Base-by-base conservation (phyloP, 352 stramenopile species). In the Phytophthora fragariae region DNA sequence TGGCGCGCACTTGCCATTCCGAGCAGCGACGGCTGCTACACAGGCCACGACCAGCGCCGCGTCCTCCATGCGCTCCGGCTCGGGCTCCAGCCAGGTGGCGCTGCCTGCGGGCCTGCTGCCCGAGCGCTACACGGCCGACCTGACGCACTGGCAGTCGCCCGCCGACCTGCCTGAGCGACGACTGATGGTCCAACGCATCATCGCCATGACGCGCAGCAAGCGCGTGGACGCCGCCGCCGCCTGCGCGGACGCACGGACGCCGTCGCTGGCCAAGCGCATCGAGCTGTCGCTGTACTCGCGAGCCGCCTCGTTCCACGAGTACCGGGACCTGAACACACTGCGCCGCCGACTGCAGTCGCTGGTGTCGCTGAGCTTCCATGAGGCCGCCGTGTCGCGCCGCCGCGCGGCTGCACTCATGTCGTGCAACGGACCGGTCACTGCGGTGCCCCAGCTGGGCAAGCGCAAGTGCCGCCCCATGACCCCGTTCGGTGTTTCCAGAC, bases 141-240 rank as follows among this genome's bases (percentile, higher is more conserved):
- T 96, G 41, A 78, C 88, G 9, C 89, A 94, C 62, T 96, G 89
- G 89, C 89, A 96, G 79, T 93, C 87, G n/a, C 85, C 87, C 9
- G 85, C 82, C 0, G 89, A 96, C 70, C 75, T 96, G 2, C 89
- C 89, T 0, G 89, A 96, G 65, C 87, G 89, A 0, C 73, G 89
- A 1, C 77, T 96, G 2, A 94, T 96, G 89, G 89, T 96, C 7
- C 89, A 96, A 72, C 86, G 89, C 33, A 96, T 96, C 73, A 96
- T 96, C 66, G 87, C 87, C 37, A 94, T 96, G 87, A 96, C 89
- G 3, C 80, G 85, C 53, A 89, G 81, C 68, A 92, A 92, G 69
- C 91, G 72, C 41, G 73, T 61, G 29, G 75, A 75, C 9, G 73
- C 74, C 3, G 11, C 74, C 3, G 11, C 76, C 5, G 12, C 68